phyloP scores from a whole-genome alignment of 2,329 filamentous ascomycete species.

The Trichoderma hamatum region DNA sequence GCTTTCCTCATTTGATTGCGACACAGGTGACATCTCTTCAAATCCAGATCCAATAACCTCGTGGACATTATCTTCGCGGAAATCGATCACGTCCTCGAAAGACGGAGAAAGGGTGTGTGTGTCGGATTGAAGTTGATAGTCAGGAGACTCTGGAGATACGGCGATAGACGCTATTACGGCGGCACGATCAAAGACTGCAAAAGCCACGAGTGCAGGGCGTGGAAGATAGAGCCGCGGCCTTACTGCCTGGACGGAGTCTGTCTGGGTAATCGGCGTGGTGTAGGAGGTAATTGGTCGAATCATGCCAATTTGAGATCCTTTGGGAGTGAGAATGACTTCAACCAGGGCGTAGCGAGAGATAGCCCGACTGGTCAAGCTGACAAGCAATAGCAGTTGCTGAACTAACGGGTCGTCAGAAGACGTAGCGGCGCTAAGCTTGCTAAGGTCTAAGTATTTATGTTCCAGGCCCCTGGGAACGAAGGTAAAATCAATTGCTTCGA shows the following conservation, averaged over 20 bases:
- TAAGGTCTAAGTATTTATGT: conserved; percentile 53
- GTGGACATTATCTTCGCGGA: conserved; percentile 66
- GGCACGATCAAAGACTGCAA: conserved; percentile 77
- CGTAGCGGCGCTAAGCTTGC: conserved; percentile 54
- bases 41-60: conserved; percentile 67
- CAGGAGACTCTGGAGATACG: conserved; percentile 68
- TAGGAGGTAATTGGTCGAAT: conserved; percentile 70
- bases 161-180: conserved; percentile 76
- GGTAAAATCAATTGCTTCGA: conserved; percentile 80
- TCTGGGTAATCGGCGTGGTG: conserved; percentile 53
- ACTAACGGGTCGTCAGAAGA: conserved; percentile 54
- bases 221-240: conserved; percentile 76
- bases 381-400: conserved; percentile 64
- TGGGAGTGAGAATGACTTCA: conserved; percentile 65
- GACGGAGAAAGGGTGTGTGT: conserved; percentile 64
- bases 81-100: conserved; percentile 86
- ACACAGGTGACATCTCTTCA: conserved; percentile 56
- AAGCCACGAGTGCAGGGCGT: conserved; percentile 76
- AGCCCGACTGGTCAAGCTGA: conserved; percentile 56
- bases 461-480: conserved; percentile 62
- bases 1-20: conserved; percentile 47
- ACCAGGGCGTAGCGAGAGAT: conserved; percentile 71
- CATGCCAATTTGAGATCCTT: conserved; percentile 61
- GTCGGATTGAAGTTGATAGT: conserved; percentile 73
- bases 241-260: conserved; percentile 40